A percentile compares a stretch with the other conserved stretches of the same genome.
phyloP scores from a whole-genome alignment of 2,329 filamentous ascomycete species.

The Helminthosporium solani region DNA sequence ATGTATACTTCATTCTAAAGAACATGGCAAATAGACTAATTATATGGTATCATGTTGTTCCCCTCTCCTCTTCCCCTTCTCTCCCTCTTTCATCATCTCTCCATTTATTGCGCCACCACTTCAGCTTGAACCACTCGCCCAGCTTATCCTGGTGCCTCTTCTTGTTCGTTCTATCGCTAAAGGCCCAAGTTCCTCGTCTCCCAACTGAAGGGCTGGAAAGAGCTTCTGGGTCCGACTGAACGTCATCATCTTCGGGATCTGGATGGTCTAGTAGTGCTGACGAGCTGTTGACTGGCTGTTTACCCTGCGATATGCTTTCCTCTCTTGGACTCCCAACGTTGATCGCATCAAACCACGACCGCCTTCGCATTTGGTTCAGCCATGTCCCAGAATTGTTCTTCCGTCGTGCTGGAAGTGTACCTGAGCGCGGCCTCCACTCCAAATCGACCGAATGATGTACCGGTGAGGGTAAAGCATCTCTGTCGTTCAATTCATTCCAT shows the following conservation, averaged over 20 bases:
- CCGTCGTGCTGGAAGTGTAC: constrained; percentile 31
- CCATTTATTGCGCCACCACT: constrained; percentile 42
- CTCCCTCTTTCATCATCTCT: constrained; percentile 25
- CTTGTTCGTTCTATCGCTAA: constrained; percentile 19
- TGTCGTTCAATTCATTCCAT: constrained; percentile 83
- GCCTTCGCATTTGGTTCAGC: constrained; percentile 37
- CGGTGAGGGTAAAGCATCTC: constrained; percentile 31
- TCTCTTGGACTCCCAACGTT: constrained; percentile 14
- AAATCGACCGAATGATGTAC: constrained; percentile 30
- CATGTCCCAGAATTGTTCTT: constrained; percentile 33
- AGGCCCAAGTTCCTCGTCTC: constrained; percentile 29
- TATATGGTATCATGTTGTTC: neutral
- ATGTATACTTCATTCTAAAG: constrained; percentile 1
- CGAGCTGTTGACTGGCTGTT: constrained; percentile 24
- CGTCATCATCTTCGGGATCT: constrained; percentile 30
- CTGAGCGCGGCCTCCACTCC: constrained; percentile 35
- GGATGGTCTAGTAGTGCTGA: constrained; percentile 29
- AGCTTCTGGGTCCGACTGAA: constrained; percentile 29
- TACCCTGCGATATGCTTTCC: constrained; percentile 30
- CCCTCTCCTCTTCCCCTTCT: neutral
- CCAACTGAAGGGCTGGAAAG: constrained; percentile 12
- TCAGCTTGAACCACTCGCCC: constrained; percentile 41
- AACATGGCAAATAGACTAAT: neutral
- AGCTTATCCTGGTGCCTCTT: constrained; percentile 25
- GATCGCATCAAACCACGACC: constrained; percentile 40